Evolutionary conservation across 768 basidiomycete genomes (phyloP).

Genomic region (Mycena vitilis): DNA sequence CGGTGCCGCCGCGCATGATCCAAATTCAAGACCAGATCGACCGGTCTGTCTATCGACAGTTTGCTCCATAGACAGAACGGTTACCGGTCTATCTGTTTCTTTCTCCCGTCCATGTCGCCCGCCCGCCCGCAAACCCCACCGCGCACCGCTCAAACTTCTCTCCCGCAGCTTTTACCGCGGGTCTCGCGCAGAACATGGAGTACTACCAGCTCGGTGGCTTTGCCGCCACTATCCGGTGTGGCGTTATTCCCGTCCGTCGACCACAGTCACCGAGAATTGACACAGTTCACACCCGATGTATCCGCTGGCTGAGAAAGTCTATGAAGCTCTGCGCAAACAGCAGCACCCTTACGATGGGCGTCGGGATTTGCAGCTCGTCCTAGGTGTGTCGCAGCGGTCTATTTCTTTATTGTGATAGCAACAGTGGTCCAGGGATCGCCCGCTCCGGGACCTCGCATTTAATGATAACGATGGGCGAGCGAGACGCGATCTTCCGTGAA

Average conservation of each 20-base stretch:
- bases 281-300: not conserved
- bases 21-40: too few relatives aligned
- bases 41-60: too few relatives aligned
- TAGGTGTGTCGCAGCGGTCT: not conserved
- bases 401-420: too few relatives aligned
- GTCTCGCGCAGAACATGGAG: not conserved
- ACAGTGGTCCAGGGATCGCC: not conserved
- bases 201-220: constrained; percentile 10
- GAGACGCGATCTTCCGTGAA: constrained; percentile 2
- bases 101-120: too few relatives aligned
- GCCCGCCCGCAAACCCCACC: too few relatives aligned
- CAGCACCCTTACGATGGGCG: not conserved
- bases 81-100: too few relatives aligned
- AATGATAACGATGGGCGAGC: not conserved
- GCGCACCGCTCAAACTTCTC: too few relatives aligned
- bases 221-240: not conserved
- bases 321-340: not conserved
- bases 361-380: not conserved
- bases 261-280: not conserved
- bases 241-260: not conserved
- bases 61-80: too few relatives aligned
- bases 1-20: too few relatives aligned
- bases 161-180: too few relatives aligned
- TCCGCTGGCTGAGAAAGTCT: not conserved
- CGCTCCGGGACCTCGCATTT: not conserved